A percentile compares a stretch with the other conserved stretches of the same genome.
These are phyloP conservation scores for Hanseniaspora singularis DNA, from an alignment of 805 yeast genomes.

Conservation along the genomic window DNA sequence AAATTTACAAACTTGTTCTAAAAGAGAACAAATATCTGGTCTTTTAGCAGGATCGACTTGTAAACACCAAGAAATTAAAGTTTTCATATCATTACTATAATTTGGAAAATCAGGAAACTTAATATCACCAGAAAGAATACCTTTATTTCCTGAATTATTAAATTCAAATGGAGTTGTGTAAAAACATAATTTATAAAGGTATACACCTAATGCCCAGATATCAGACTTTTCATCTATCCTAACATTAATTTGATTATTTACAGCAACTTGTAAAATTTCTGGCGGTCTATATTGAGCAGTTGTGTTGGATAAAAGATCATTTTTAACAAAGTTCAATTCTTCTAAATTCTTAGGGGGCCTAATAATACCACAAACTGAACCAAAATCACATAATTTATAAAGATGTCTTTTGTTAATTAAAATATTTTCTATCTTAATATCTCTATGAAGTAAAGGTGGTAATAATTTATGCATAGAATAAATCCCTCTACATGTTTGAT, in stretches of 20 bases:
- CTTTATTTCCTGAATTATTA: conserved; percentile 42
- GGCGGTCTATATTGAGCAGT: conserved; percentile 81
- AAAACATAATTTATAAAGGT: conserved; percentile 64
- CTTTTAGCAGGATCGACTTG: conserved; percentile 57
- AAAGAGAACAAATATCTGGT: conserved; percentile 60
- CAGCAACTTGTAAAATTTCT: conserved; percentile 65
- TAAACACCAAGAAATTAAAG: conserved; percentile 48
- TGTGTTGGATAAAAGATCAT: conserved; percentile 65
- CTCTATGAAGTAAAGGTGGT: conserved; percentile 67
- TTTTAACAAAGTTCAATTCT: conserved; percentile 47
- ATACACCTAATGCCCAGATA: conserved; percentile 76
- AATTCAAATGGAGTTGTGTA: conserved; percentile 74
- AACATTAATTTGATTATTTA: conserved; percentile 44
- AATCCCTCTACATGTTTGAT: conserved; percentile 59
- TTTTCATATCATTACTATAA: conserved; percentile 51
- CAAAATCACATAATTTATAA: conserved; percentile 71
- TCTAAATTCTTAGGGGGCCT: conserved; percentile 51
- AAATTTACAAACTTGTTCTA: conserved; percentile 57
- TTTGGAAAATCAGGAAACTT: conserved; percentile 44
- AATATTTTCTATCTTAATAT: conserved; percentile 73
- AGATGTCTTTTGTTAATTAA: conserved; percentile 45
- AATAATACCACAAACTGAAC: conserved; percentile 57
- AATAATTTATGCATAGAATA: conserved; percentile 62
- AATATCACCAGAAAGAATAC: conserved; percentile 46
- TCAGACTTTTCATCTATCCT: conserved; percentile 62